Evolutionary conservation across 352 stramenopile species (phyloP), one percentile per base, ranked within the genome.

Genomic region (Phytophthora tentaculata): DNA sequence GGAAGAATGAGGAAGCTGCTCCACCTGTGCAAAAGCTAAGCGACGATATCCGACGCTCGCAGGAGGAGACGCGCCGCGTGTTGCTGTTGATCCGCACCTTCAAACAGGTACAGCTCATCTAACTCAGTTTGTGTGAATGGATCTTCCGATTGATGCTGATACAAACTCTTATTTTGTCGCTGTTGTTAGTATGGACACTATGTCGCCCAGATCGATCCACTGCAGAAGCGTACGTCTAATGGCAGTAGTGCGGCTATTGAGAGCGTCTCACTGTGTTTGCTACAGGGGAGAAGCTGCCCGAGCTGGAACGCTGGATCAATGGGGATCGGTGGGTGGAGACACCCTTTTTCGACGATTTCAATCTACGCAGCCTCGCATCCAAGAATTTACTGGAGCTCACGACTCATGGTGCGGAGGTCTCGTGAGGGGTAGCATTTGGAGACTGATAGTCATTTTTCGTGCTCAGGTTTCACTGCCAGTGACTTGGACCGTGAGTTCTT

Each of bases 401-500:
- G 35, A 90, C 81, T 22, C 89, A 96, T 62, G 88, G 84, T 91
- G 22, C 41, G 52, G 24, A 23, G 19, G 5, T 47, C 71, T 59
- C 48, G 32, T 28, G n/a, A 24, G 12, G 22, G 10, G 0, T 2
- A 45, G 17, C 19, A 43, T 28, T 45, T 7, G 47, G 8, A n/a
- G 10, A 61, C 54, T 71, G 17, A 74, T 6, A 16, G 39, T 54
- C 1, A 13, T 58, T 49, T 26, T 45, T 4, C 23, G 26, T 56
- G 29, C 13, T 19, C 83, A 91, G 94, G 95, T 32, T 98, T 98
- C 76, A 96, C 85, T 16, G 73, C 80, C 14, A 86, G 67, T 22
- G 95, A 98, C 57, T 76, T 98, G 49, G 91, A 98, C 65, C 85
- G 90, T 26, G 86, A 93, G 70, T 96, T 98, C 56, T 97, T 98